phyloP scores from a whole-genome alignment of 176 grass and related monocot species.

The Oryza australiensis region DNA sequence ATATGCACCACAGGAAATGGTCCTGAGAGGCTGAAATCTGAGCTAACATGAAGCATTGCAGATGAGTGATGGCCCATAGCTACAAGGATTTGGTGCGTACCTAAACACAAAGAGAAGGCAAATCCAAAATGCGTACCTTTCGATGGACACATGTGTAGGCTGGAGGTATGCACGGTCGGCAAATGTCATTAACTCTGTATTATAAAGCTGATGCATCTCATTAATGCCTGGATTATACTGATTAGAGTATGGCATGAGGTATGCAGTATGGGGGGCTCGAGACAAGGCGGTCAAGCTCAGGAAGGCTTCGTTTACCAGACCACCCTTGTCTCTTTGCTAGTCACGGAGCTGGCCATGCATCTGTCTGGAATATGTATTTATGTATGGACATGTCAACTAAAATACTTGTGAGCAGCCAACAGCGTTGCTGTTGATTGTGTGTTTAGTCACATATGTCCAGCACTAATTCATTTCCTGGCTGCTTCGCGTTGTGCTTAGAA shows the following conservation, averaged over 20 bases:
- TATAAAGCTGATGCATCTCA: constrained; percentile 18
- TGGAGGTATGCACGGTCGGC: constrained; percentile 13
- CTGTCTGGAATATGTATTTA: not conserved
- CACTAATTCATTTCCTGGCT: not conserved
- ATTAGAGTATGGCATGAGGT: constrained; percentile 18
- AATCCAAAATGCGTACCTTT: constrained; percentile 36
- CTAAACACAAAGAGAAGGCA: not conserved
- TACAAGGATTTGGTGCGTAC: constrained; percentile 10
- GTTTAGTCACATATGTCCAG: not conserved
- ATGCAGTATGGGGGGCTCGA: constrained; percentile 43
- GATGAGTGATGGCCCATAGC: constrained; percentile 17
- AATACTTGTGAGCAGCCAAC: constrained; percentile 17
- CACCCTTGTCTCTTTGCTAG: constrained; percentile 39
- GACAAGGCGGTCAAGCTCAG: constrained; percentile 34
- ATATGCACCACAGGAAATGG: not conserved
- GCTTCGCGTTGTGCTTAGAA: not conserved
- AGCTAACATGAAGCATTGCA: constrained; percentile 1
- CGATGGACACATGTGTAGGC: not conserved
- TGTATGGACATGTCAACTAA: not conserved
- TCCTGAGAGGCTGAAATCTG: not conserved
- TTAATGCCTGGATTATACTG: not conserved
- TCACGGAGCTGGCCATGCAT: constrained; percentile 29
- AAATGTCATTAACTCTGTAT: constrained; percentile 16
- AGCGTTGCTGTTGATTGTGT: not conserved
- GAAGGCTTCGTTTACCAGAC: constrained; percentile 40